phyloP scores from a whole-genome alignment of 2,329 filamentous ascomycete genomes.

The Monilinia laxa region DNA sequence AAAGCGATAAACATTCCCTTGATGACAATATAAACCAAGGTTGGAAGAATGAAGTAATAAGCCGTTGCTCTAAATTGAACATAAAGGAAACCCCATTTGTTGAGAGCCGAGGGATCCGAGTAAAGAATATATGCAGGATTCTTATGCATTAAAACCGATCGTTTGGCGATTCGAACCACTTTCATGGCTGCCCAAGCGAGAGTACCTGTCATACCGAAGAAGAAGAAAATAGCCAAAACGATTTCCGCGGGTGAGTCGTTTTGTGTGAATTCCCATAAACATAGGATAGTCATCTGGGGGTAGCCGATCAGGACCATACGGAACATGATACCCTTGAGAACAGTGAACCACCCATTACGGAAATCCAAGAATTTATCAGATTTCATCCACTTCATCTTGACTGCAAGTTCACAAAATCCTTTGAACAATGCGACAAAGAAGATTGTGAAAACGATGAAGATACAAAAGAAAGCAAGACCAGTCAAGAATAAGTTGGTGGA shows the following conservation, averaged over 20 bases:
- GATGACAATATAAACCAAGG: slow-evolving; percentile 74
- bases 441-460: slow-evolving; percentile 75
- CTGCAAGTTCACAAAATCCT: slow-evolving; percentile 71
- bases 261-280: slow-evolving; percentile 88
- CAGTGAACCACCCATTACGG: slow-evolving; percentile 88
- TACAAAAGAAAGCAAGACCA: slow-evolving; percentile 81
- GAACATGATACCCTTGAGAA: slow-evolving; percentile 92
- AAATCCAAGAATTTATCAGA: slow-evolving; percentile 87
- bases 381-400: slow-evolving; percentile 75
- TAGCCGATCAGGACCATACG: slow-evolving; percentile 87
- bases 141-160: slow-evolving; percentile 87
- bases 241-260: slow-evolving; percentile 83
- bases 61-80: slow-evolving; percentile 94
- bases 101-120: slow-evolving; percentile 88
- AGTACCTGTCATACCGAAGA: slow-evolving; percentile 74
- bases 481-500: slow-evolving; percentile 92
- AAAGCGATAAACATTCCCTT: slow-evolving; percentile 90
- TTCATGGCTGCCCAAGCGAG: slow-evolving; percentile 86
- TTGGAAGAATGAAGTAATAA: slow-evolving; percentile 89
- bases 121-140: slow-evolving; percentile 97
- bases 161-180: slow-evolving; percentile 83
- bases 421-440: slow-evolving; percentile 77
- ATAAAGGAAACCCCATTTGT: slow-evolving; percentile 98
- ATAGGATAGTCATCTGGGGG: slow-evolving; percentile 85
- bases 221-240: slow-evolving; percentile 84